Conservation (phyloP, 495 filamentous ascomycete species). For the Stereocaulon alpinum region DNA sequence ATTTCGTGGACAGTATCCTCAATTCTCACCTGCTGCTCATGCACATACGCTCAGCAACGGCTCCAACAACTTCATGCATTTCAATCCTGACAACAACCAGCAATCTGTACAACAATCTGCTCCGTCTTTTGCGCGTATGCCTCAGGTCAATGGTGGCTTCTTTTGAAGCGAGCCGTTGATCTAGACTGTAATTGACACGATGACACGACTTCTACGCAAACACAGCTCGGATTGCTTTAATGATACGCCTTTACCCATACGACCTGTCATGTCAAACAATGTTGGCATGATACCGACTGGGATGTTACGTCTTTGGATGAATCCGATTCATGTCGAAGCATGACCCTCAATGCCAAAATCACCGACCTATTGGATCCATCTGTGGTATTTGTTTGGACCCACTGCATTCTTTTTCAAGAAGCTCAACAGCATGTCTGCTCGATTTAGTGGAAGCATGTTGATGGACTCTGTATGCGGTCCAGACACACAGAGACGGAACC, state of each 20-base stretch:
- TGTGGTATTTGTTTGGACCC: neutral
- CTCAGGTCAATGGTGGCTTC: conserved; percentile 22
- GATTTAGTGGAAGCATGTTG: conserved; percentile 7
- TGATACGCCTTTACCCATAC: conserved; percentile 12
- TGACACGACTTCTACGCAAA: conserved; percentile 14
- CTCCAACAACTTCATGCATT: conserved; percentile 16
- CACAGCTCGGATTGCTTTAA: conserved; percentile 5
- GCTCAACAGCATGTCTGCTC: conserved; percentile 9
- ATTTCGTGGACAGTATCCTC: conserved; percentile 12
- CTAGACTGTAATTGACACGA: conserved; percentile 17
- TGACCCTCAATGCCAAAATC: conserved; percentile 1
- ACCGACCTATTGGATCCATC: neutral
- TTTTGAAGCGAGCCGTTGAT: conserved; percentile 13
- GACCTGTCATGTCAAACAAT: neutral
- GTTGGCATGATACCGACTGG: conserved; percentile 8
- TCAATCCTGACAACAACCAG: conserved; percentile 15
- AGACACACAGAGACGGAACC: neutral
- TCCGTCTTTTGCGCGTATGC: conserved; percentile 19
- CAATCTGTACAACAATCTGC: conserved; percentile 20
- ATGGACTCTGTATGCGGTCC: conserved; percentile 3
- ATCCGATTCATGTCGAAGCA: conserved; percentile 7
- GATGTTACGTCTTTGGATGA: conserved; percentile 1
- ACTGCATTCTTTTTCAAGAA: conserved; percentile 5
- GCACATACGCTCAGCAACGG: conserved; percentile 19
- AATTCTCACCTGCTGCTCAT: conserved; percentile 15